Conservation (phyloP, 2,329 filamentous ascomycete species). For the Microdochium bolleyi region DNA sequence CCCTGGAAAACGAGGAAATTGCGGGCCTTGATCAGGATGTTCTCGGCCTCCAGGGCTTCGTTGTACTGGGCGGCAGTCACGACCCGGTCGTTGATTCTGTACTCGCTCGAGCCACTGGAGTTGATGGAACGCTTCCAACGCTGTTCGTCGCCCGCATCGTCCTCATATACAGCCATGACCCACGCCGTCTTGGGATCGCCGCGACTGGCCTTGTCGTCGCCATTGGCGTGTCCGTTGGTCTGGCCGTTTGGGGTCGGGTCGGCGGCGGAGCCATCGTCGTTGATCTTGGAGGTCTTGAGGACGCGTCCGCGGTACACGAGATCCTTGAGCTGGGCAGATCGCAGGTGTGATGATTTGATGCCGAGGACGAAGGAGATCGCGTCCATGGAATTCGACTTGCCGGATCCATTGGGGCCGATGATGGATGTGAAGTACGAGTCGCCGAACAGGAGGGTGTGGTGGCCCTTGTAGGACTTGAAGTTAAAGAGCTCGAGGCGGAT, state of each 20-base stretch:
- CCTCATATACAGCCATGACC: slow-evolving; percentile 99
- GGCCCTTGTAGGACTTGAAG: slow-evolving; percentile 99
- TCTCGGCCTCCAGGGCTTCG: slow-evolving; percentile 81
- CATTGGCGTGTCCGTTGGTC: slow-evolving; percentile 51
- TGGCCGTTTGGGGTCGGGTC: slow-evolving; percentile 49
- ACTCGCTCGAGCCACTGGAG: slow-evolving; percentile 80
- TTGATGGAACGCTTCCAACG: slow-evolving; percentile 96
- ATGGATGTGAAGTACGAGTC: slow-evolving; percentile 99
- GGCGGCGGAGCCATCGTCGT: slow-evolving; percentile 75
- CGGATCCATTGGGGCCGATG: slow-evolving; percentile 98
- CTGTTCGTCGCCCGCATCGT: slow-evolving; percentile 91
- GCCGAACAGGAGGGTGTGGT: slow-evolving; percentile 88
- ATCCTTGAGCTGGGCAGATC: slow-evolving; percentile 88
- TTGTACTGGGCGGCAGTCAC: slow-evolving; percentile 93
- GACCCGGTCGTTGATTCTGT: slow-evolving; percentile 87
- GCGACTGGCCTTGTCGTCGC: slow-evolving; percentile 58
- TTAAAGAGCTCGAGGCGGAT: slow-evolving; percentile 93
- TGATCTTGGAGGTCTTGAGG: slow-evolving; percentile 84
- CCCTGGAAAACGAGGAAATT: slow-evolving; percentile 99
- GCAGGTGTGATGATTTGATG: slow-evolving; percentile 96
- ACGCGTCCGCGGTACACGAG: slow-evolving; percentile 94
- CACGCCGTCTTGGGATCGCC: slow-evolving; percentile 89
- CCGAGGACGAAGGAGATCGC: slow-evolving; percentile 98
- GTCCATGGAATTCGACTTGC: slow-evolving; percentile 99
- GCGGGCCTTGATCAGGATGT: slow-evolving; percentile 94